phyloP scores from a whole-genome alignment of 352 stramenopile species.

The Globisporangium viniferum region DNA sequence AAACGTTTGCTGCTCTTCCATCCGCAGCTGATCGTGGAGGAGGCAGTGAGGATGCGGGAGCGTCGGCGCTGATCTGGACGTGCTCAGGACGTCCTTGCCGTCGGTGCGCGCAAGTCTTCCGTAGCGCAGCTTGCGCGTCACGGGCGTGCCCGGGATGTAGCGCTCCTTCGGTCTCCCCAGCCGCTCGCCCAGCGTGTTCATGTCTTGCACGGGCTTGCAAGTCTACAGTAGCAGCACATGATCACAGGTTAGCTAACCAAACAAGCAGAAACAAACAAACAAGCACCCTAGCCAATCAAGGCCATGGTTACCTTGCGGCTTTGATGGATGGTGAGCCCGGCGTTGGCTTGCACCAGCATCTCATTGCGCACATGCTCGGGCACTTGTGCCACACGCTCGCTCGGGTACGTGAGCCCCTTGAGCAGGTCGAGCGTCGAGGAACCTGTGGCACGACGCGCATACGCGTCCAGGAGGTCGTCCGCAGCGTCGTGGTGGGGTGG shows the following conservation, averaged over 20 bases:
- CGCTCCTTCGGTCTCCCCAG: constrained; percentile 25
- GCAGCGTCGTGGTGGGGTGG: neutral
- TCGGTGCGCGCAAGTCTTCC: constrained; percentile 35
- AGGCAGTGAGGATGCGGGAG: constrained; percentile 18
- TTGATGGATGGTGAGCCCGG: constrained; percentile 14
- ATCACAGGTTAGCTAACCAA: neutral
- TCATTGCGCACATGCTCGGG: constrained; percentile 34
- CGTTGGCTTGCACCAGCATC: constrained; percentile 37
- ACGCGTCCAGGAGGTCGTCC: constrained; percentile 24
- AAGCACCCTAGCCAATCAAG: neutral
- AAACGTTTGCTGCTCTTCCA: constrained; percentile 15
- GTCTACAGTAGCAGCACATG: neutral
- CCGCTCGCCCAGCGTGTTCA: constrained; percentile 37
- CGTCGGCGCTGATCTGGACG: constrained; percentile 26
- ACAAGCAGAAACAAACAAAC: neutral
- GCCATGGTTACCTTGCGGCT: constrained; percentile 8
- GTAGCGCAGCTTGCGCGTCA: constrained; percentile 36
- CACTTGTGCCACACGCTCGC: neutral
- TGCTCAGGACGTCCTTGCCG: constrained; percentile 20
- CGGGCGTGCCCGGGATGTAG: constrained; percentile 35
- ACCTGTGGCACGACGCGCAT: constrained; percentile 22
- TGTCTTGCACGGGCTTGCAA: constrained; percentile 22
- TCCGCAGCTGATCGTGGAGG: constrained; percentile 13
- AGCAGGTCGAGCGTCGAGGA: constrained; percentile 68
- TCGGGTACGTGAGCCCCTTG: constrained; percentile 24